Conservation (phyloP, 225 moss, liverwort and hornwort species). For the Physcomitrium patens region DNA sequence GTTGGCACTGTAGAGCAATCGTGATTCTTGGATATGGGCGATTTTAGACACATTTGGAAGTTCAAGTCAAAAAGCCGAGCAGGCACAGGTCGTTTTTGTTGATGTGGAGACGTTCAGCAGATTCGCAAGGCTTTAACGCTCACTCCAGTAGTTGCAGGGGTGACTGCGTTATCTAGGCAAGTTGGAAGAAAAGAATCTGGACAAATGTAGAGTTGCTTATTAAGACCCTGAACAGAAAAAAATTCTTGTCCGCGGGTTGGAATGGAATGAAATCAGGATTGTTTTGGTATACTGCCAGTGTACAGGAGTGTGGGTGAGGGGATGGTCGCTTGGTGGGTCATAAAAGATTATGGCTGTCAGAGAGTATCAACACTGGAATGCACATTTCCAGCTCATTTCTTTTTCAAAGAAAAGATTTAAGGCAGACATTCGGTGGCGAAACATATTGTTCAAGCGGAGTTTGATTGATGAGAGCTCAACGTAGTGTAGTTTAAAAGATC, state of each 20-base stretch:
- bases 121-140: not conserved
- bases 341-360: slow-evolving; percentile 24
- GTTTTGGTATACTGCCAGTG: slow-evolving; percentile 7
- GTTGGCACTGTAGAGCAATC: not conserved
- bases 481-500: slow-evolving; percentile 22
- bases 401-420: slow-evolving; percentile 25
- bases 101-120: no score
- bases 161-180: slow-evolving; percentile 11
- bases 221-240: slow-evolving; percentile 10
- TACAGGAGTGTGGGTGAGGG: slow-evolving; percentile 29
- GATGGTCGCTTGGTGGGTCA: slow-evolving; percentile 38
- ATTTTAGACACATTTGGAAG: not conserved
- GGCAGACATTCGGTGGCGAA: slow-evolving; percentile 30
- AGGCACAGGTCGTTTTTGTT: not conserved
- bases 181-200: slow-evolving; percentile 6
- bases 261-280: slow-evolving; percentile 19
- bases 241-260: not conserved
- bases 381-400: slow-evolving; percentile 25
- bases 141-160: not conserved
- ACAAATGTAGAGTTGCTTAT: slow-evolving; percentile 25
- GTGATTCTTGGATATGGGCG: not conserved
- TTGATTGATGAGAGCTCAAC: slow-evolving; percentile 25
- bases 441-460: slow-evolving; percentile 21
- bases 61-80: not conserved
- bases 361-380: slow-evolving; percentile 29